Evolutionary conservation across 768 basidiomycete species (phyloP).

Genomic region (Podaxis sp.): DNA sequence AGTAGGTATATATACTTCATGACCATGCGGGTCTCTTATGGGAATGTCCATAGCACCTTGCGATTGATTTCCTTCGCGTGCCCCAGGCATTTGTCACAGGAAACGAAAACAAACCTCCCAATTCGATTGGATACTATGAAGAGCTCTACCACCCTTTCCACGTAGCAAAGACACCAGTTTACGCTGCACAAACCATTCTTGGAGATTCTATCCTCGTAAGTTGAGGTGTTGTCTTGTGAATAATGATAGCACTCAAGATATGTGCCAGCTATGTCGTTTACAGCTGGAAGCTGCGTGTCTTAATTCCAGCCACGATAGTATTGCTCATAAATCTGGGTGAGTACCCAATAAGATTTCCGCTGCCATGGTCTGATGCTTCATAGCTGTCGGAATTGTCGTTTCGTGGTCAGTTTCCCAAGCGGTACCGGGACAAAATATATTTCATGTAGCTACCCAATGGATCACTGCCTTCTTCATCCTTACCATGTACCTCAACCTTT

Average conservation of each 20-base stretch:
- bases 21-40: neutral
- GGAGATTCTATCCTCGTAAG: conserved; percentile 5
- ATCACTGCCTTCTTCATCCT: conserved; percentile 2
- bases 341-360: neutral
- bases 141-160: neutral
- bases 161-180: neutral
- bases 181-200: conserved; percentile 1
- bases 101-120: neutral
- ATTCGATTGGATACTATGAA: neutral
- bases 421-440: neutral
- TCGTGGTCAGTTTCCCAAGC: neutral
- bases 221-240: neutral
- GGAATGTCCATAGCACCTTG: neutral
- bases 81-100: conserved; percentile 1
- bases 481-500: conserved; percentile 5
- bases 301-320: neutral
- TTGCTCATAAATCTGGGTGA: conserved; percentile 1
- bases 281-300: neutral
- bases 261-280: conserved; percentile 3
- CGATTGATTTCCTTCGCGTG: neutral
- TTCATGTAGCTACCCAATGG: neutral
- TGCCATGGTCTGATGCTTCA: neutral
- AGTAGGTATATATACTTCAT: neutral
- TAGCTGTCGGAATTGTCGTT: conserved; percentile 3
- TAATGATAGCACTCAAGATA: neutral